A percentile compares a stretch with the other conserved stretches of the same genome.
These are phyloP conservation scores for Camelina laxa DNA, from an alignment of 345 rosid species.

Conservation along the genomic window DNA sequence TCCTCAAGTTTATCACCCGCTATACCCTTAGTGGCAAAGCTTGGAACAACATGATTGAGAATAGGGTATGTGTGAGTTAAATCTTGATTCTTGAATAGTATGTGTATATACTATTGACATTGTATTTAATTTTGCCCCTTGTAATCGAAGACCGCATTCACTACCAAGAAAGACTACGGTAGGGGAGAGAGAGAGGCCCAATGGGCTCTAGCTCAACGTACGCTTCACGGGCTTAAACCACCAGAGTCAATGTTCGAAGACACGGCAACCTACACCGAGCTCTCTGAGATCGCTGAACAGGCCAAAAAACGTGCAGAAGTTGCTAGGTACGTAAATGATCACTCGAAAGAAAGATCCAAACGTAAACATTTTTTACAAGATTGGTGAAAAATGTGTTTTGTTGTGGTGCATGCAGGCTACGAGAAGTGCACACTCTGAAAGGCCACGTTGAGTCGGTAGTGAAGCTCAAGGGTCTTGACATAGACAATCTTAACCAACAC, in stretches of 20 bases:
- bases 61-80: constrained; percentile 56
- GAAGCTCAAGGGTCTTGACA: constrained; percentile 73
- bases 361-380: background rate
- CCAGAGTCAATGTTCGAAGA: constrained; percentile 60
- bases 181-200: constrained; percentile 85
- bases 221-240: constrained; percentile 73
- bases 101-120: background rate
- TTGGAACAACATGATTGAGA: constrained; percentile 74
- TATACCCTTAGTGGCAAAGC: constrained; percentile 80
- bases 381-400: constrained; percentile 25
- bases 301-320: constrained; percentile 95
- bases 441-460: constrained; percentile 80
- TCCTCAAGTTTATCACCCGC: constrained; percentile 71
- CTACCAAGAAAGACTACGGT: constrained; percentile 84
- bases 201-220: constrained; percentile 88
- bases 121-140: background rate
- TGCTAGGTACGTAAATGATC: constrained; percentile 58
- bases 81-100: background rate
- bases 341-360: background rate
- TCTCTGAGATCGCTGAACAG: constrained; percentile 89
- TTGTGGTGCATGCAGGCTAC: constrained; percentile 50
- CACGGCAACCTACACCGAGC: constrained; percentile 62
- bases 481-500: constrained; percentile 74
- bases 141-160: constrained; percentile 66
- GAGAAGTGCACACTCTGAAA: constrained; percentile 75